Base-by-base conservation (phyloP, 768 basidiomycete genomes). In the Hortiboletus flavorubellus region DNA sequence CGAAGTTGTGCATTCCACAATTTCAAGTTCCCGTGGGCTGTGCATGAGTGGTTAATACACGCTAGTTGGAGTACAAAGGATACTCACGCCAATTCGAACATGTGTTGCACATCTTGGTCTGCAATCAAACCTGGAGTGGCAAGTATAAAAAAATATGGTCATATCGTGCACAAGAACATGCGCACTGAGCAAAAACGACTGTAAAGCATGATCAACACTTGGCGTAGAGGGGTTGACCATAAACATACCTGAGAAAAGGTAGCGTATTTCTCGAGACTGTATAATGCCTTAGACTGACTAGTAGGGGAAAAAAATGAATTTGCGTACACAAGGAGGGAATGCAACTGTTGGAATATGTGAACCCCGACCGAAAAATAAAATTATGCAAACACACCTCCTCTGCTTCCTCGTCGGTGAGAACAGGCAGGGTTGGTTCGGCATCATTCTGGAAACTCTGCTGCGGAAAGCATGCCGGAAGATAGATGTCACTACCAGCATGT, bases 1-100 rank as follows among this genome's bases (percentile, higher is more conserved):
- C 0, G 86, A 86, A 6, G 77, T 71, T 0, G 72, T 71, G 59
- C 86, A 79, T 42, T 86, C 79, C 16, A 86, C 78, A 12, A 88
- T 84, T 58, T 69, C 72, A 60, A 76, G 76, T 61, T 87, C 84
- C 44, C 76, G 71, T 0, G 77, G 61, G 5, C 76, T 78, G 46
- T 66, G 38, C 5, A 12, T 5, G 1, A 15, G 48, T 34, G 3
- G 21, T 53, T 23, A 59, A 21, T 30, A 11, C 8, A 16, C 63
- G 68, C 67, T 71, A 29, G 7, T 40, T 21, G 15, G 21, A 33
- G 51, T 8, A 21, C 21, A 30, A 44, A n/a, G 8, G 31, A 18
- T 7, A 55, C 68, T 3, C 26, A 68, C 67, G 57, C 57, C 8
- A 71, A 53, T 31, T 67, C 63, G 10, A 71, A 70, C 10, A 70